phyloP scores from a whole-genome alignment of 2,329 filamentous ascomycete species.

The Fusarium annulatum region DNA sequence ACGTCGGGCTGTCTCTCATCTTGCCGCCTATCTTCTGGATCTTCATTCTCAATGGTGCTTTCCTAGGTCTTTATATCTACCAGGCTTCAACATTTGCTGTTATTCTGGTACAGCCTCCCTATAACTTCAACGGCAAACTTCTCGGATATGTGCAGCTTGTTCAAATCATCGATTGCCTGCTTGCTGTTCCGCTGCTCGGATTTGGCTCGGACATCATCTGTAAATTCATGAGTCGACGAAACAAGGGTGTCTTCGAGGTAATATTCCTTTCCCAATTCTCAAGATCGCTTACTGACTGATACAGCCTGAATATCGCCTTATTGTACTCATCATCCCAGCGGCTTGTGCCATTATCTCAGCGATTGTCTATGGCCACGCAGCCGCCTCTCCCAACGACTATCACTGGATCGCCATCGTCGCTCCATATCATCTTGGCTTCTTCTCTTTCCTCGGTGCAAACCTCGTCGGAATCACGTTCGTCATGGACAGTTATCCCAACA shows the following conservation, averaged over 20 bases:
- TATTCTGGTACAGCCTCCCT: background rate
- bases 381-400: background rate
- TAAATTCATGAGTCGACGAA: conserved; percentile 6
- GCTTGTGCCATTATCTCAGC: background rate
- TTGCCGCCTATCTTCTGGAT: conserved; percentile 9
- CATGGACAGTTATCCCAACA: conserved; percentile 16
- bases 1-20: background rate
- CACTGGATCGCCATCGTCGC: conserved; percentile 12
- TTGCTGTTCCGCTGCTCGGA: conserved; percentile 2
- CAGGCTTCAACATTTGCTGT: conserved; percentile 3
- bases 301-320: conserved; percentile 3
- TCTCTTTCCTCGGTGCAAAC: conserved; percentile 4
- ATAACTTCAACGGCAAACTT: background rate
- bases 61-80: conserved; percentile 15
- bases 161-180: background rate
- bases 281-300: accelerated
- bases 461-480: conserved; percentile 5
- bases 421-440: conserved; percentile 4
- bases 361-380: background rate
- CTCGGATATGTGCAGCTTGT: conserved; percentile 10
- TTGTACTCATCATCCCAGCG: background rate
- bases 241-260: conserved; percentile 2
- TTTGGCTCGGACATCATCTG: background rate
- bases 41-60: conserved; percentile 12
- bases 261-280: accelerated